These are phyloP conservation scores for Posidonia oceanica DNA, from an alignment of 116 monocot genomes.

Conservation along the genomic window DNA sequence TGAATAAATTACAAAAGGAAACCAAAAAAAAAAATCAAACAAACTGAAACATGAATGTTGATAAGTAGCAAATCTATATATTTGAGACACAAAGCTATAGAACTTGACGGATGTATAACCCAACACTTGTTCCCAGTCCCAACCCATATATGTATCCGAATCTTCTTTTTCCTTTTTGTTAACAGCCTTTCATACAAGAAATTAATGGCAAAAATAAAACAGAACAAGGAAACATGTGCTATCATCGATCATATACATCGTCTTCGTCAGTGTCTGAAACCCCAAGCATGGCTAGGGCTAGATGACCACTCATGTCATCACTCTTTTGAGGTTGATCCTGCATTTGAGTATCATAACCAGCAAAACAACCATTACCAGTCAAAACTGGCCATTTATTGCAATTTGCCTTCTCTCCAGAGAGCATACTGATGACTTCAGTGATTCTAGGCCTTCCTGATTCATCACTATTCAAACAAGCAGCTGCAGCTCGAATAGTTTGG, in stretches of 20 bases:
- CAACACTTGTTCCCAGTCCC: no score
- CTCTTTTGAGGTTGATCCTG: conserved; percentile 16
- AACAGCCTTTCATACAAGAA: not conserved
- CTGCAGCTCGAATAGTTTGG: conserved; percentile 37
- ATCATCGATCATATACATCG: conserved; percentile 16
- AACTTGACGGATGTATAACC: no score
- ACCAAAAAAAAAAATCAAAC: no score
- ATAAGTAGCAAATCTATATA: no score
- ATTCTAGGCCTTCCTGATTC: conserved; percentile 61
- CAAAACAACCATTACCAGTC: conserved; percentile 20
- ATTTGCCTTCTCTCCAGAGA: conserved; percentile 27
- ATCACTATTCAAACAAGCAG: conserved; percentile 47
- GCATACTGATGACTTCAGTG: conserved; percentile 36
- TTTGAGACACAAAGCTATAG: no score
- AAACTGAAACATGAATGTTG: no score
- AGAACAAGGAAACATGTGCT: not conserved
- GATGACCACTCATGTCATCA: conserved; percentile 42
- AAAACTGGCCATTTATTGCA: conserved; percentile 26
- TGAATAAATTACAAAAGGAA: no score
- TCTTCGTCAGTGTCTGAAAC: conserved; percentile 50
- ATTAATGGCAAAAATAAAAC: not conserved
- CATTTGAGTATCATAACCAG: conserved; percentile 20
- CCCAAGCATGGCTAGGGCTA: conserved; percentile 77
- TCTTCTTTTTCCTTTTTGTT: no score
- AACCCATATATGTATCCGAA: no score